These are phyloP conservation scores for Termitomyces sp. DNA, from an alignment of 768 basidiomycete genomes.

Conservation along the genomic window DNA sequence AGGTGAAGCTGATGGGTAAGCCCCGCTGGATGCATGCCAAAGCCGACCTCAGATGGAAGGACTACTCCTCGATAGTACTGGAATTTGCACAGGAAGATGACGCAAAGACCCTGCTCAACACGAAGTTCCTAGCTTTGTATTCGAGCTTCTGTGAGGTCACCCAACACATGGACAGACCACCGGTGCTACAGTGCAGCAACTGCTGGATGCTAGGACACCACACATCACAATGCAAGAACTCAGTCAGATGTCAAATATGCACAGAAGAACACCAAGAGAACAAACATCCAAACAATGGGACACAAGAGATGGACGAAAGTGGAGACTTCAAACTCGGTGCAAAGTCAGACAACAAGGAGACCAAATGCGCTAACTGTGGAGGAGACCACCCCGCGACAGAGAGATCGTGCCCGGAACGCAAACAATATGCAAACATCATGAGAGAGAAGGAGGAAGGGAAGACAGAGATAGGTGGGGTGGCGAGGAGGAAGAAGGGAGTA, in stretches of 20 bases:
- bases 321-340: not conserved
- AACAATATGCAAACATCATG: not conserved
- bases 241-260: not conserved
- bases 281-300: not conserved
- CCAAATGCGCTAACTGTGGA: not conserved
- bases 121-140: not conserved
- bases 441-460: not conserved
- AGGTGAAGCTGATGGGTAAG: not conserved
- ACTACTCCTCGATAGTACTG: conserved; percentile 2
- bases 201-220: conserved; percentile 8
- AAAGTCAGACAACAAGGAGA: not conserved
- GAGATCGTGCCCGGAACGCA: not conserved
- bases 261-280: not conserved
- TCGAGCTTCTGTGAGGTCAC: not conserved
- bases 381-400: not conserved
- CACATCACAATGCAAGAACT: not conserved
- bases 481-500: not conserved
- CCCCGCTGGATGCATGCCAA: conserved; percentile 1
- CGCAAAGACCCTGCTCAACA: not conserved
- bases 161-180: not conserved
- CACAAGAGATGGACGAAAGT: no score
- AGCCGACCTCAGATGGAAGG: not conserved
- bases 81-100: not conserved
- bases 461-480: not conserved
- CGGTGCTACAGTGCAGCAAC: conserved; percentile 7